Percentiles rank a stretch among this genome's conserved stretches.
These are phyloP conservation scores for Sugiyamaella mastotermitis DNA, from an alignment of 805 yeast genomes.

Conservation along the genomic window DNA sequence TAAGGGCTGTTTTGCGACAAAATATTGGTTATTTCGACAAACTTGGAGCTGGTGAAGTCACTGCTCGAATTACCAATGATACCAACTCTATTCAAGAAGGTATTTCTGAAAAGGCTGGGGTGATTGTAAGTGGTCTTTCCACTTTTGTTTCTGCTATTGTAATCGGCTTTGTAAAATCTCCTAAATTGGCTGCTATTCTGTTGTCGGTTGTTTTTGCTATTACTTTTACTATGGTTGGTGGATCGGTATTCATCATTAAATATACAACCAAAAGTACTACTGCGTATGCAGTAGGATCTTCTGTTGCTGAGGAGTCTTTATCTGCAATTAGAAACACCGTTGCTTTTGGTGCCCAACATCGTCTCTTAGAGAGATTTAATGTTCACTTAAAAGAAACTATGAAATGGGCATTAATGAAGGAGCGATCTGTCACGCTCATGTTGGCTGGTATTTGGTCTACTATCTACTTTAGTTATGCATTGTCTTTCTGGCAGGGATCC, in stretches of 20 bases:
- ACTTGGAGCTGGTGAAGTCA: slow-evolving; percentile 38
- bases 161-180: slow-evolving; percentile 32
- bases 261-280: slow-evolving; percentile 20
- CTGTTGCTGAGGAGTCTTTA: slow-evolving; percentile 38
- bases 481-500: slow-evolving; percentile 40
- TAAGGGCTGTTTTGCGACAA: slow-evolving; percentile 33
- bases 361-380: slow-evolving; percentile 30
- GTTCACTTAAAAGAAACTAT: slow-evolving; percentile 24
- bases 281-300: slow-evolving; percentile 30
- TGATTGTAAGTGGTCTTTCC: slow-evolving; percentile 33
- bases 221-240: slow-evolving; percentile 24
- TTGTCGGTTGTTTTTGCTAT: slow-evolving; percentile 31
- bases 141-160: slow-evolving; percentile 35
- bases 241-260: slow-evolving; percentile 29
- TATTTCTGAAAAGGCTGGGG: slow-evolving; percentile 37
- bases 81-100: slow-evolving; percentile 38
- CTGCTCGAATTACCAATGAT: slow-evolving; percentile 37
- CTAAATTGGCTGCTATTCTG: slow-evolving; percentile 33
- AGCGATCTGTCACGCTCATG: slow-evolving; percentile 29
- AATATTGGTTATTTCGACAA: slow-evolving; percentile 38
- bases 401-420: slow-evolving; percentile 24
- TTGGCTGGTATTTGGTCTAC: slow-evolving; percentile 33
- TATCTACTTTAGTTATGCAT: slow-evolving; percentile 33
- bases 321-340: slow-evolving; percentile 37
- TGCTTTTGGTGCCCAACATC: slow-evolving; percentile 37